These are phyloP conservation scores for Aureobasidium melanogenum DNA, from an alignment of 2,329 filamentous ascomycete species.

Conservation along the genomic window DNA sequence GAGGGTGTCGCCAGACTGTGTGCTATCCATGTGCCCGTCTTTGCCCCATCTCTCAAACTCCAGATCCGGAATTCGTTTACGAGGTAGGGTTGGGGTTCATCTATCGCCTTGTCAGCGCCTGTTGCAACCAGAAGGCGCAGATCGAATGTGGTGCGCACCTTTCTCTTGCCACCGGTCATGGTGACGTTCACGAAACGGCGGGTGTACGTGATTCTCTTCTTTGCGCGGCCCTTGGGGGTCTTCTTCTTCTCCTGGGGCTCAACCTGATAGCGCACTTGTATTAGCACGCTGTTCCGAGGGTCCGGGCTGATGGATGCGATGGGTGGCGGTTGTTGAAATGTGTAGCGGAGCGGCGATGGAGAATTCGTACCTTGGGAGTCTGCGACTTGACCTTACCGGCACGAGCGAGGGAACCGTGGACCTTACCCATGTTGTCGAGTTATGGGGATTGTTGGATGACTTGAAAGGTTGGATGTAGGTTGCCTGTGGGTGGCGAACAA, in stretches of 20 bases:
- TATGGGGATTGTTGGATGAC: slow-evolving; percentile 12
- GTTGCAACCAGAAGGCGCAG: slow-evolving; percentile 26
- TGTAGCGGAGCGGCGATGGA: slow-evolving; percentile 15
- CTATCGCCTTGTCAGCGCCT: slow-evolving; percentile 33
- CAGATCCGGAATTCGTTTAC: slow-evolving; percentile 33
- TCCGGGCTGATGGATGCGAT: slow-evolving; percentile 15
- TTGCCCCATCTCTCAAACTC: slow-evolving; percentile 10
- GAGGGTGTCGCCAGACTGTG: slow-evolving; percentile 6
- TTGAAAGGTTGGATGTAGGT: slow-evolving; percentile 2
- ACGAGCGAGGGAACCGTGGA: slow-evolving; percentile 90
- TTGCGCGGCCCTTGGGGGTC: slow-evolving; percentile 90
- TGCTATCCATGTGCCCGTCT: slow-evolving; percentile 9
- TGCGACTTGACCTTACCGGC: slow-evolving; percentile 98
- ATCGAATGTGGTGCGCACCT: slow-evolving; percentile 52
- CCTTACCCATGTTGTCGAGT: slow-evolving; percentile 73
- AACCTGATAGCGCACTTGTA: slow-evolving; percentile 46
- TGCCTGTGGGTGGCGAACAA: slow-evolving; percentile 12
- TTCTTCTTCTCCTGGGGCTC: slow-evolving; percentile 93
- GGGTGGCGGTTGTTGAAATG: slow-evolving; percentile 18
- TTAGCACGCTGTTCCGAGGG: slow-evolving; percentile 19
- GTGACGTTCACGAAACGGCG: slow-evolving; percentile 98
- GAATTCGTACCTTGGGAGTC: slow-evolving; percentile 69
- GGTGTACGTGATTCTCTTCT: slow-evolving; percentile 95
- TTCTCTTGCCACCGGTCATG: slow-evolving; percentile 95
- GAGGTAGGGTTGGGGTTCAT: slow-evolving; percentile 82